Base-by-base conservation (phyloP, 768 basidiomycete species). In the Suillus bovinus region DNA sequence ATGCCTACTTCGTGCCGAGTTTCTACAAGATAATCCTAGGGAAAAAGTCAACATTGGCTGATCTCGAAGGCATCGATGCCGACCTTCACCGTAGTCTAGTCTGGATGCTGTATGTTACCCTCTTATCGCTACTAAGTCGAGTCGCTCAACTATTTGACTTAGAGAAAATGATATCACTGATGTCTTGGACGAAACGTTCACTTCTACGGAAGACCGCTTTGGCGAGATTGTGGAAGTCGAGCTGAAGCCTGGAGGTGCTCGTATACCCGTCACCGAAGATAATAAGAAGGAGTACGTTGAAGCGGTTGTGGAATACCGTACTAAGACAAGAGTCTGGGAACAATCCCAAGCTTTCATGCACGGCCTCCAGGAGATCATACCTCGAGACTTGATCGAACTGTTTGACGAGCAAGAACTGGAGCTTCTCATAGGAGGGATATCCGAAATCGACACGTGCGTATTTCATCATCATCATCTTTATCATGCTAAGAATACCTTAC, bases 391-490 rank as follows among this genome's bases (percentile, higher is more conserved):
- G 58, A 82, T 96, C 72, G 87, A 86, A 67, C 92, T 96, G 3
- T 96, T 96, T 69, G 94, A 96, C 71, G 94, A 96, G 74, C 82
- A 91, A 61, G 94, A 96, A 69, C 78, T 96, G 5, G 93, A 94
- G 76, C 75, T 96, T 59, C 79, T 96, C 65, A 94, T 96, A 64
- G 94, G 94, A 64, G 94, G 94, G 59, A 94, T 96, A 88, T 87
- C 91, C 36, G 93, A 95, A 71, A 93, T 94, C 56, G 91, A 94
- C 71, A 91, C 93, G 85, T 89, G 70, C 58, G 85, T 78, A 27
- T 42, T 34, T 59, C 53, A 52, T 33, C 50, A 1, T 36, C 16
- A n/a, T 49, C 24, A 33, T 53, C 8, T 29, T 50, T 27, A 47
- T 39, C 10, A 42, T 34, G 46, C 31, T 17, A 41, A 49, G 59